Base-by-base conservation (phyloP, 2,329 filamentous ascomycete species). In the Hymenoscyphus fructigenus region DNA sequence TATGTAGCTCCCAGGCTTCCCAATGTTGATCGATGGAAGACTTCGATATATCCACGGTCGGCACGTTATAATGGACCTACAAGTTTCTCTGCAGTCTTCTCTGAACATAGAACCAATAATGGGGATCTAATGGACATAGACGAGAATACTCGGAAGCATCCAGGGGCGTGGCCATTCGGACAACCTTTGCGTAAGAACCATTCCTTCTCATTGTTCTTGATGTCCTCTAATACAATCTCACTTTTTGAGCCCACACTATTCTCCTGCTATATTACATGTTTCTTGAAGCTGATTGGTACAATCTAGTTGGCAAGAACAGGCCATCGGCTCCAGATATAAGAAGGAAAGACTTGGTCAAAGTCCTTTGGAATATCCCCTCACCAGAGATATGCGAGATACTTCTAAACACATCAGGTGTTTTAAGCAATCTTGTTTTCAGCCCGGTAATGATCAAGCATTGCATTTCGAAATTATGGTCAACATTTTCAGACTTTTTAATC, bases 31-130 rank as follows among this genome's bases (percentile, higher is more conserved):
- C 64, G 56, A 10, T 72, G 69, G 70, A 70, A 68, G 47, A 47
- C 65, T 15, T 62, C 67, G 3, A 62, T 68, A 10, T 71, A 67
- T 63, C 68, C 65, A 53, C 59, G 63, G 3, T 73, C 72, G n/a
- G 63, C 67, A 2, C 60, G 65, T 20, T 75, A 71, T 56, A 69
- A 70, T 53, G 73, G 73, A 1, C 72, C 71, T 2, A 74, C 73
- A 1, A 73, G 69, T 53, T 74, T 73, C 60, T 68, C 69, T n/a
- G 69, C 73, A 28, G 67, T 74, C 1, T 75, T 72, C 53, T 64
- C 65, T 2, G 70, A 75, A 50, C 61, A 69, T 56, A 66, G 67
- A 44, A 60, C 60, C 20, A 66, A 66, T 7, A 58, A 68, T 28
- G 68, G 63, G 57, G 68, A 68, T 38, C 26, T 74, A 17, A 57